Evolutionary conservation across 495 filamentous ascomycete genomes (phyloP), one percentile per base, ranked within the genome.

Genomic region (Baudoinia panamericana): DNA sequence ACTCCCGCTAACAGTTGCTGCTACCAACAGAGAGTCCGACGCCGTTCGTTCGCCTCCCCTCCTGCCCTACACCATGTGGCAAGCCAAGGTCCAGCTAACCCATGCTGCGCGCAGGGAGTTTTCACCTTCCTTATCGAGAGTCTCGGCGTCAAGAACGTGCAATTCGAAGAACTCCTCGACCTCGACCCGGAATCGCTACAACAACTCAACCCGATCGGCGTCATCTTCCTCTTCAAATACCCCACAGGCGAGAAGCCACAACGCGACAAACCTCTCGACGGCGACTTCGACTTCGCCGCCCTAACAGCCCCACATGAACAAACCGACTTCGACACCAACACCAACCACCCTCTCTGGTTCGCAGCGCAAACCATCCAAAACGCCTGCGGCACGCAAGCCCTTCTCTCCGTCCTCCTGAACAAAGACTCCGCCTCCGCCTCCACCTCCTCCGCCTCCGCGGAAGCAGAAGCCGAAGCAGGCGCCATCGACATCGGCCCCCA

Each of bases 171-270:
- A 63, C 76, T 99, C 44, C 75, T 95, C 27, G 77, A 83, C 1
- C 71, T 99, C 38, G 92, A 96, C 59, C 68, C 85, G 9, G 75
- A 82, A 40, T 73, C 69, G 34, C 79, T 99, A 35, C 75, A 73
- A 11, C 72, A 82, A 43, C 68, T 87, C 39, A 68, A 40, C 26
- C 48, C 48, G 3, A 46, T 46, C 66, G 90, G 90, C 58, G 86
- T 96, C 48, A 95, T 99, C 58, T 96, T 99, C 65, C 84, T 99
- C 58, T 99, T 99, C 76, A 96, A 94, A 68, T 99, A 82, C 66
- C 84, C 80, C 17, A 82, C 80, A 30, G 80, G 82, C 58, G 67
- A 75, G 41, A 73, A 72, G 38, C 56, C 63, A 28, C 22, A 16
- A 11, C 60, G 66, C 41, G 70, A 77, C 41, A 69, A 72, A 16